Evolutionary conservation across 2,329 filamentous ascomycete species (phyloP).

Genomic region (Ploettnerulaceae sp.): DNA sequence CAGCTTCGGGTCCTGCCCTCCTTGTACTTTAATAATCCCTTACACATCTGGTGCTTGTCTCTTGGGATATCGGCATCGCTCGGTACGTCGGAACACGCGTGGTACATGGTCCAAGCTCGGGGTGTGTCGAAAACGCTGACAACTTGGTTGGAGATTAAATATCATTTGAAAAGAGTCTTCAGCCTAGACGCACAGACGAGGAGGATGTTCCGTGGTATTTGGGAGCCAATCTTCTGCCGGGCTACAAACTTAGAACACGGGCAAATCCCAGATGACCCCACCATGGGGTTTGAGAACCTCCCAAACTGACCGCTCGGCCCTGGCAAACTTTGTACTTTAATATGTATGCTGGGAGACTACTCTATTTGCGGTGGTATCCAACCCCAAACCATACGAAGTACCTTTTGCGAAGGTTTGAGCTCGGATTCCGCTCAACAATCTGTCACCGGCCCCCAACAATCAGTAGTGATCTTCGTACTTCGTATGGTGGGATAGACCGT

Average conservation of each 20-base stretch:
- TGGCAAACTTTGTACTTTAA: no score
- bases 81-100: slow-evolving; percentile 29
- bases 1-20: slow-evolving; percentile 30
- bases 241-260: not conserved
- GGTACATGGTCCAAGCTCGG: slow-evolving; percentile 31
- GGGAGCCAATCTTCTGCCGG: slow-evolving; percentile 26
- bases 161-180: slow-evolving; percentile 27
- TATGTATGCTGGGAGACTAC: no score
- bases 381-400: no score
- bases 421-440: no score
- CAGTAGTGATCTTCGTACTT: no score
- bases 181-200: slow-evolving; percentile 31
- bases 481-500: not conserved
- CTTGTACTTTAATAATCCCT: slow-evolving; percentile 17
- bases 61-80: slow-evolving; percentile 38
- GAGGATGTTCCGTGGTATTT: slow-evolving; percentile 28
- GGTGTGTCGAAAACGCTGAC: slow-evolving; percentile 22
- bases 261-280: not conserved
- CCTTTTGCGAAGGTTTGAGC: no score
- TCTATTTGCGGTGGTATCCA: no score
- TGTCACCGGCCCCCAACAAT: no score
- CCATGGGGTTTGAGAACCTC: not conserved
- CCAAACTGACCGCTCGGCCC: no score
- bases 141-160: no score
- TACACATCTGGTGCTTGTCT: slow-evolving; percentile 41